Base-by-base conservation (phyloP, 78 protist species). In the Dictyostelium citrinum region DNA sequence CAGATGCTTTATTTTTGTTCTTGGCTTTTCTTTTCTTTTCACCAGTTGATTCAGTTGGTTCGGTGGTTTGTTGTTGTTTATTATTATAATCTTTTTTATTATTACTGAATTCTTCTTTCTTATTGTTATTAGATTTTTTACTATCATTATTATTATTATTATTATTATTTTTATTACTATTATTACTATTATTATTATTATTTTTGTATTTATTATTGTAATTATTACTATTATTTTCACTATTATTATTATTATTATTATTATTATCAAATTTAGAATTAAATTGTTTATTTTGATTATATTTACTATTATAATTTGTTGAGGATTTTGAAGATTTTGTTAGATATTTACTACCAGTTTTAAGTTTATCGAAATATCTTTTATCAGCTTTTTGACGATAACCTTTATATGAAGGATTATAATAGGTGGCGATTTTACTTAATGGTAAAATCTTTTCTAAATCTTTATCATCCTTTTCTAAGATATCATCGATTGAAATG, bases 391-490 rank as follows among this genome's bases (percentile, higher is more conserved):
- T 83, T 67, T 60, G 14, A 39, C 37, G 64, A 67, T 49, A 27
- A 64, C 72, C 72, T 24, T 60, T 51, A 35, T 14, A 83, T 0
- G 79, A 64, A 8, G 90, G 67, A 33, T 35, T 51, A 10, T 31
- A 17, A 16, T 88, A 88, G 31, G 93, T 70, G 22, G 93, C 82
- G 11, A 88, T 58, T 33, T 76, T 78, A 41, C 17, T 14, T 3
- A 88, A 4, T 78, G 93, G 93, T 20, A 45, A 29, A 11, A 88
- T 43, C 20, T 78, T 88, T 31, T 88, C 93, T 7, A 88, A 41
- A 31, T 88, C 93, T 68, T 27, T 67, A 78, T 88, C 93, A 61
- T 88, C 93, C 20, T 88, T 88, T 29, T 39, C 61, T 6, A 88
- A 35, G 10, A 88, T 88, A 43, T 88, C 93, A 49, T 88, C 93